Percentiles rank a stretch among this genome's conserved stretches.
phyloP scores from a whole-genome alignment of 805 yeast genomes.

The Blastobotrys mokoenaii region DNA sequence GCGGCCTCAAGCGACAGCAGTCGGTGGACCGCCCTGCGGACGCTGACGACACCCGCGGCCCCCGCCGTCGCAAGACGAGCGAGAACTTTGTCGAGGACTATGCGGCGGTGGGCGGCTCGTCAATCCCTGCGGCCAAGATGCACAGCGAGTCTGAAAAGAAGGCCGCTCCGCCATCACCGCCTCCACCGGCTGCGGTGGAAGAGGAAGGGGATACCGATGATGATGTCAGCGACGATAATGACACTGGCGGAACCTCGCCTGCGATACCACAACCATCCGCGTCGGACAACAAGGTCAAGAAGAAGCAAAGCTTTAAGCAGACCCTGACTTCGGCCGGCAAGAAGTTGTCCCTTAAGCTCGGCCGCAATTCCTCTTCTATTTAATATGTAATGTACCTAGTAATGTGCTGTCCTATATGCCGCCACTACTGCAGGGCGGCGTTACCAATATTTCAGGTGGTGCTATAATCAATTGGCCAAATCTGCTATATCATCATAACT shows the following conservation, averaged over 20 bases:
- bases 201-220: conserved; percentile 1
- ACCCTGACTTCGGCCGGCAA: conserved; percentile 15
- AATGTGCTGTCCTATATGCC: background rate
- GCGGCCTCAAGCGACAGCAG: conserved; percentile 1
- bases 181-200: conserved; percentile 5
- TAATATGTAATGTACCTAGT: background rate
- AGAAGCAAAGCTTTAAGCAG: conserved; percentile 1
- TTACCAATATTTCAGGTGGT: too few species aligned
- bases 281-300: background rate
- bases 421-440: too few species aligned
- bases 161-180: background rate
- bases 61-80: background rate
- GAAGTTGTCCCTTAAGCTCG: conserved; percentile 12
- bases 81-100: conserved; percentile 1
- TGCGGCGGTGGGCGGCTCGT: too few species aligned
- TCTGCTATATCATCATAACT: too few species aligned
- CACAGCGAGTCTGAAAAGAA: background rate
- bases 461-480: too few species aligned
- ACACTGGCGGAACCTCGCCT: background rate
- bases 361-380: background rate
- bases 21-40: background rate
- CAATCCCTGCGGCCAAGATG: too few species aligned
- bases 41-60: background rate
- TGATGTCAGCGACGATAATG: background rate
- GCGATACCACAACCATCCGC: background rate